Base-by-base conservation (phyloP, 768 basidiomycete genomes). In the Lactifluus echinatus region DNA sequence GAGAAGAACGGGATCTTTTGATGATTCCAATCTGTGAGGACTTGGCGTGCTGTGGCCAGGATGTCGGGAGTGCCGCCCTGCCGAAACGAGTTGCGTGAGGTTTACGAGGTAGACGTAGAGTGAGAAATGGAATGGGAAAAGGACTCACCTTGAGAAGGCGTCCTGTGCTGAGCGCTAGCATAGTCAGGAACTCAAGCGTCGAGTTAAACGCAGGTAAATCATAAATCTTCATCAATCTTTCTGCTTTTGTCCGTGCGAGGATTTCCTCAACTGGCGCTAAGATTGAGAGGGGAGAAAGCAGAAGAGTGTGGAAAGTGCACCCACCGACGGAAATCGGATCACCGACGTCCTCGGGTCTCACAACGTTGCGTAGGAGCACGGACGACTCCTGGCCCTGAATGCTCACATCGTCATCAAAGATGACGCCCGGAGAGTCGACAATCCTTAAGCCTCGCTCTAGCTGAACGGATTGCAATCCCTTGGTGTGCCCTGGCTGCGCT, bases 401-500 rank as follows among this genome's bases (percentile, higher is more conserved):
- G 3, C 45, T 48, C 47, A 83, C 78, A 55, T 88, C 83, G 55
- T 92, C 89, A 59, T 93, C 91, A 63, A 96, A 91, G 2, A 99
- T 89, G n/a, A 98, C 93, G 59, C 95, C 96, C 0, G 96, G 95
- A 36, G 93, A 97, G 71, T 98, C 96, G 6, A 98, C 79, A 34
- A 98, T 85, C 55, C 86, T 83, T 66, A 99, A 79, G 0, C 93
- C 93, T 43, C 93, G 89, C 69, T 98, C 95, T 3, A 99, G 77
- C 60, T 91, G 90, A 5, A 98, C 73, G 7, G 89, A 89, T 71
- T 99, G 94, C 17, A 96, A 74, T 28, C 91, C 88, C 57, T 89
- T 89, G 7, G 95, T 98, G 66, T 93, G 92, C 2, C 95, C 95
- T 0, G 96, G 86, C 65, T 93, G 92, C 10, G 94, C 89, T 14